These are phyloP conservation scores for Thermoascus crustaceus DNA, from an alignment of 2,329 filamentous ascomycete species.

Conservation along the genomic window DNA sequence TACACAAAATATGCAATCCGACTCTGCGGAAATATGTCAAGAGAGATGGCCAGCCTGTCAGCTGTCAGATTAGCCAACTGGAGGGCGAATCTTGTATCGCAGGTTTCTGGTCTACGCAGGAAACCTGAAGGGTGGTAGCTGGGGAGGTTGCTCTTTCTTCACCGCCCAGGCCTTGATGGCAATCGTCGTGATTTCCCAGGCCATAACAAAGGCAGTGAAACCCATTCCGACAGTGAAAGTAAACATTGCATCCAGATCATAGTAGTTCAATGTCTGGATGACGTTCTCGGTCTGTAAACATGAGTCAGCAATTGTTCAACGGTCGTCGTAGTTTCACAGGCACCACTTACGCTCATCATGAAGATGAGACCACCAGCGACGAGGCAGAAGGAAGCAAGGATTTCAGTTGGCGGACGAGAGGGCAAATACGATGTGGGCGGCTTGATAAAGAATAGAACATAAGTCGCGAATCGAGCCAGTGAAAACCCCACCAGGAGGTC, in stretches of 20 bases:
- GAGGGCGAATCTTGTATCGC: neutral
- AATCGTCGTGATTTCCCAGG: conserved; percentile 69
- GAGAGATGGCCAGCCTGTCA: too few relatives aligned
- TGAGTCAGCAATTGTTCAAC: conserved; percentile 19
- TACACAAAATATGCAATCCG: conserved; percentile 12
- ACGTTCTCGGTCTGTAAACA: conserved; percentile 61
- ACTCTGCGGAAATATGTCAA: too few relatives aligned
- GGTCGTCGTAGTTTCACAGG: too few relatives aligned
- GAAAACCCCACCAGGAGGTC: conserved; percentile 73
- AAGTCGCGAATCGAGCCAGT: conserved; percentile 69
- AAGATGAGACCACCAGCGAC: conserved; percentile 84
- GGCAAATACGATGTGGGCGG: conserved; percentile 74
- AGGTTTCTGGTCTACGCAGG: conserved; percentile 9
- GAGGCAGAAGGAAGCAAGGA: conserved; percentile 79
- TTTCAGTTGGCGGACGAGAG: conserved; percentile 78
- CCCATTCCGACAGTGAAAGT: conserved; percentile 85
- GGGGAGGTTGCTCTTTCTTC: conserved; percentile 31
- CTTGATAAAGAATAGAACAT: conserved; percentile 68
- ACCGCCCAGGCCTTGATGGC: conserved; percentile 83
- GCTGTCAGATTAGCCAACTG: neutral
- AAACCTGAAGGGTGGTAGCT: conserved; percentile 23
- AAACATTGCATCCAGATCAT: conserved; percentile 82
- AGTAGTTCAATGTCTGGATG: conserved; percentile 65
- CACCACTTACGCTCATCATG: conserved; percentile 76
- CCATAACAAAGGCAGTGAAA: conserved; percentile 72